Evolutionary conservation across 371 early-diverging fungal genomes (phyloP).

Genomic region (Dichotomocladium elegans): DNA sequence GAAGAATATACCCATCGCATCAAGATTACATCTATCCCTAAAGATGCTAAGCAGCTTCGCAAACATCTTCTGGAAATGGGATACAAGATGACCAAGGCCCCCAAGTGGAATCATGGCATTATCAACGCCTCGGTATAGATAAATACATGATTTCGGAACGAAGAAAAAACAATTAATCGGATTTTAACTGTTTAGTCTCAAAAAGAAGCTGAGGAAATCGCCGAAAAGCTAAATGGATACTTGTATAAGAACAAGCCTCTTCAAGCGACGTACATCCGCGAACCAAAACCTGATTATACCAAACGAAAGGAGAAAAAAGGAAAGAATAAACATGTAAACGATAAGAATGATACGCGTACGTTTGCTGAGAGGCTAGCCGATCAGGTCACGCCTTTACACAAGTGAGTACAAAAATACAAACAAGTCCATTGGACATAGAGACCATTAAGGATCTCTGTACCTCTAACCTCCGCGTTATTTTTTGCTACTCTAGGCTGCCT

Average conservation of each 20-base stretch:
- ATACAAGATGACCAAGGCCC: constrained; percentile 29
- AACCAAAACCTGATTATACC: constrained; percentile 16
- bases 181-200: constrained; percentile 21
- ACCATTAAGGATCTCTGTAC: too few species aligned
- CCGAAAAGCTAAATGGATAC: constrained; percentile 31
- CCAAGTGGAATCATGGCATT: constrained; percentile 37
- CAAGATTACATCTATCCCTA: neutral
- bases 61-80: constrained; percentile 1
- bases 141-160: neutral
- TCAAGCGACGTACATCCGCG: constrained; percentile 17
- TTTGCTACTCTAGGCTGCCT: constrained; percentile 8
- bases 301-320: constrained; percentile 22
- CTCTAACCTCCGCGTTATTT: too few species aligned
- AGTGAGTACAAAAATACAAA: too few species aligned
- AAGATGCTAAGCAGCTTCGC: neutral
- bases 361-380: constrained; percentile 64
- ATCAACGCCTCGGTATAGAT: constrained; percentile 38
- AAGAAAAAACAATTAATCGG: neutral
- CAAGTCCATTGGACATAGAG: neutral
- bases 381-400: constrained; percentile 71
- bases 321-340: constrained; percentile 3
- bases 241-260: constrained; percentile 32
- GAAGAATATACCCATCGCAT: neutral
- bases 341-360: constrained; percentile 37
- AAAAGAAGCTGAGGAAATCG: constrained; percentile 33